Base-by-base conservation (phyloP, 140 eudicot species). In the Senecio squalidus region DNA sequence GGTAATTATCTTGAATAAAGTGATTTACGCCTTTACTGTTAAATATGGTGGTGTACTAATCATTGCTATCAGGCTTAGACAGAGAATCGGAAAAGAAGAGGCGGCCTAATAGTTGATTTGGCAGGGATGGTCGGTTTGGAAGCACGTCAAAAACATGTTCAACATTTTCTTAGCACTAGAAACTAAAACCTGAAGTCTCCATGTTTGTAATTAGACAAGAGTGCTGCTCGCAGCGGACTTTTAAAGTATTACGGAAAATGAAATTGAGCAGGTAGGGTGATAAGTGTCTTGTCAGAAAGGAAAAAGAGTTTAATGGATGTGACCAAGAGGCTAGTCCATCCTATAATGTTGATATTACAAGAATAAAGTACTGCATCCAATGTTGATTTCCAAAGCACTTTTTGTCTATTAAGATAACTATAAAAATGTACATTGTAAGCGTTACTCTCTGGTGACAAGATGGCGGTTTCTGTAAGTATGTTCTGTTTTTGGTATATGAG, bases 161-260 rank as follows among this genome's bases (percentile, higher is more conserved):
- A 58, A 27, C 27, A 27, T 10, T n/a, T 40, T 49, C n/a, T 70
- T 15, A 38, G 52, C 69, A 27, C n/a, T 48, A 58, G 11, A 30
- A 23, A 54, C 17, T 20, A 29, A 22, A 44, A 27, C 4, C 18
- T 41, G 22, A 34, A 50, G 5, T 24, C 24, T 67, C 36, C 4
- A 48, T 18, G 4, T n/a, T n/a, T n/a, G n/a, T n/a, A n/a, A n/a
- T n/a, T n/a, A n/a, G n/a, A n/a, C n/a, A n/a, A n/a, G n/a, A 31
- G 14, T n/a, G n/a, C n/a, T n/a, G n/a, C n/a, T n/a, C n/a, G n/a
- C n/a, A n/a, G n/a, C n/a, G n/a, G n/a, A n/a, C n/a, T n/a, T n/a
- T n/a, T n/a, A n/a, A n/a, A n/a, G n/a, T n/a, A n/a, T n/a, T n/a
- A n/a, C n/a, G n/a, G n/a, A n/a, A n/a, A n/a, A n/a, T n/a, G n/a